Conservation (phyloP, 805 yeast species). For the Lipomyces sp. region DNA sequence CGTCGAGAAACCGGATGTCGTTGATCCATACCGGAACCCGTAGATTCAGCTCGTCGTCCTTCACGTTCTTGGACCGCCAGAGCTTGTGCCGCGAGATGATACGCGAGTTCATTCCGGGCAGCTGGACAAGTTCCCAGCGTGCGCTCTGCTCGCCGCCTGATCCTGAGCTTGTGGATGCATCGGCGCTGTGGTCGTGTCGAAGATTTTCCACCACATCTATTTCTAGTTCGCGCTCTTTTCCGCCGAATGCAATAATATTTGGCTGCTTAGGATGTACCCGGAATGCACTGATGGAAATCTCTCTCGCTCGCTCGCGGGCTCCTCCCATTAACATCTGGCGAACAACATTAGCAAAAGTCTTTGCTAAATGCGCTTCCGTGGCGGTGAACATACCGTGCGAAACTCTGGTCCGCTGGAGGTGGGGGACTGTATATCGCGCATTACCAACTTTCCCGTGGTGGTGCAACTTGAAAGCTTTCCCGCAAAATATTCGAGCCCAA, state of each 20-base stretch:
- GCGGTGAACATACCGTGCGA: conserved; percentile 5
- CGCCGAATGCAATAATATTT: conserved; percentile 74
- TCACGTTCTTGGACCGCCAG: conserved; percentile 80
- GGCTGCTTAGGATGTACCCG: conserved; percentile 47
- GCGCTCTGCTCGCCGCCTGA: no score
- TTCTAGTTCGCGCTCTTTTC: conserved; percentile 73
- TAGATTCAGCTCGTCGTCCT: conserved; percentile 70
- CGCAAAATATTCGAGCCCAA: conserved; percentile 27
- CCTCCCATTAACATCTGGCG: neutral
- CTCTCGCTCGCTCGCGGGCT: conserved; percentile 7
- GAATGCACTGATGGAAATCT: conserved; percentile 51
- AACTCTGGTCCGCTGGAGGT: conserved; percentile 4
- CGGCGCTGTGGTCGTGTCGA: neutral
- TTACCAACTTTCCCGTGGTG: conserved; percentile 35
- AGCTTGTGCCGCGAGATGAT: conserved; percentile 32
- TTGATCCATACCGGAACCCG: conserved; percentile 81
- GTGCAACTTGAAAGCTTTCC: conserved; percentile 35
- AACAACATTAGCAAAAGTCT: neutral
- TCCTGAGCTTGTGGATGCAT: no score
- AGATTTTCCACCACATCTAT: conserved; percentile 14
- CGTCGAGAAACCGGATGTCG: conserved; percentile 48
- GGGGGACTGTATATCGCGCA: conserved; percentile 34
- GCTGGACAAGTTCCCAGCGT: neutral
- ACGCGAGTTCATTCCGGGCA: neutral
- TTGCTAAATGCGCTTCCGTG: conserved; percentile 11